Evolutionary conservation across 768 basidiomycete genomes (phyloP), one percentile per base, ranked within the genome.

Genomic region (Lactarius psammicola): DNA sequence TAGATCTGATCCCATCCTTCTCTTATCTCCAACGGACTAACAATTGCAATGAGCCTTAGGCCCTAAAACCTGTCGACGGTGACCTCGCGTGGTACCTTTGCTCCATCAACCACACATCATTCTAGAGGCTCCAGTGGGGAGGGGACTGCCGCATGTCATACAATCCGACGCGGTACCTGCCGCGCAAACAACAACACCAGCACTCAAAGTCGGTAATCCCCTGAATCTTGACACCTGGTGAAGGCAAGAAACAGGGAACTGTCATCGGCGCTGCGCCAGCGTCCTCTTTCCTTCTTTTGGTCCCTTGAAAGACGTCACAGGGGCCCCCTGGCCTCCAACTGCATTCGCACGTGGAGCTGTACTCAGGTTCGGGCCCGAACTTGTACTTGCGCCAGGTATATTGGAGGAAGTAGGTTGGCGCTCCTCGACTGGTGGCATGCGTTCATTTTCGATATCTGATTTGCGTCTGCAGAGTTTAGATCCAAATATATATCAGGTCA

Each of bases 401-500:
- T 54, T 28, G 7, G 55, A 18, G 3, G 60, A 13, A n/a, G 33
- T 0, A 8, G 59, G 9, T 1, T 49, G 38, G 11, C 31, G 30
- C 5, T 62, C 65, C 33, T 63, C 65, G 28, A 59, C 26, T 3
- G 95, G 96, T 1, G 96, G 97, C 18, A 98, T 81, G 38, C 95
- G 90, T 78, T 98, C 97, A 78, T 98, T 98, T 77, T 98, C 97
- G 71, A 98, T 98, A 80, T 98, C 97, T 49, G 92, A 94, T 79
- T 94, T 95, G 63, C 95, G 94, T 40, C 94, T 95, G 69, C 42
- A 62, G 38, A 63, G 17, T 18, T 18, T 5, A 10, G 62, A n/a
- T n/a, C n/a, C n/a, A n/a, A n/a, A n/a, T n/a, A n/a, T n/a, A n/a
- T n/a, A n/a, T 44, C n/a, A 23, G n/a, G 36, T 23, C 53, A 62